phyloP scores from a whole-genome alignment of 1,139 yeast genomes.

The Blastobotrys aristatus region DNA sequence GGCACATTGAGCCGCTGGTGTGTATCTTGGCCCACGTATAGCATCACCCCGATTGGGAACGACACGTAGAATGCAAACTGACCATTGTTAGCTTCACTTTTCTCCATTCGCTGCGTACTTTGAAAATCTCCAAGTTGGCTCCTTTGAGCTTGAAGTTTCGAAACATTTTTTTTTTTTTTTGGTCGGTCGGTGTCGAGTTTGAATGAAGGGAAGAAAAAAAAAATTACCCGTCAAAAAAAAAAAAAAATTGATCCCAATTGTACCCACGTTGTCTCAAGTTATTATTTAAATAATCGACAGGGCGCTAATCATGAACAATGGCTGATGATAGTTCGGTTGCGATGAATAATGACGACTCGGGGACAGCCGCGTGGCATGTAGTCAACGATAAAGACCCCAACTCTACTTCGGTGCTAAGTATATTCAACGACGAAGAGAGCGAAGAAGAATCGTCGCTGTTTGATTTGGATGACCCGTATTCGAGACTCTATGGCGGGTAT shows the following conservation, averaged over 20 bases:
- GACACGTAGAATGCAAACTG: conserved; percentile 80
- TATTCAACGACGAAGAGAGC: conserved; percentile 3
- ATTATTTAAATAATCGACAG: no score
- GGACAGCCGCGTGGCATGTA: conserved; percentile 2
- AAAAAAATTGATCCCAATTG: neutral
- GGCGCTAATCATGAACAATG: no score
- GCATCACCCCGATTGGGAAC: conserved; percentile 85
- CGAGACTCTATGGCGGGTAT: conserved; percentile 5
- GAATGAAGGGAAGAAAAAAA: neutral
- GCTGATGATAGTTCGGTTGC: neutral
- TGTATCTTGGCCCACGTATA: conserved; percentile 85
- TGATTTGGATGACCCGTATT: conserved; percentile 6
- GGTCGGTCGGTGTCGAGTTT: neutral
- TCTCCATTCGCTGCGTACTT: conserved; percentile 41
- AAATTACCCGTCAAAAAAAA: no score
- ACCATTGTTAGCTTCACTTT: neutral
- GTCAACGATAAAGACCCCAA: conserved; percentile 1
- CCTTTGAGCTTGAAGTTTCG: conserved; percentile 26
- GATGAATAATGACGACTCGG: neutral
- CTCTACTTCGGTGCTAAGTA: neutral
- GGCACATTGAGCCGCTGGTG: conserved; percentile 85
- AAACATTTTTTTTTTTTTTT: conserved; percentile 13
- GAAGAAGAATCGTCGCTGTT: neutral
- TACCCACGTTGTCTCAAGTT: neutral
- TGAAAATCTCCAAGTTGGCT: conserved; percentile 54